A percentile compares a stretch with the other conserved stretches of the same genome.
These are phyloP conservation scores for Epichloe glyceriae DNA, from an alignment of 2,329 filamentous ascomycete species.

Conservation along the genomic window DNA sequence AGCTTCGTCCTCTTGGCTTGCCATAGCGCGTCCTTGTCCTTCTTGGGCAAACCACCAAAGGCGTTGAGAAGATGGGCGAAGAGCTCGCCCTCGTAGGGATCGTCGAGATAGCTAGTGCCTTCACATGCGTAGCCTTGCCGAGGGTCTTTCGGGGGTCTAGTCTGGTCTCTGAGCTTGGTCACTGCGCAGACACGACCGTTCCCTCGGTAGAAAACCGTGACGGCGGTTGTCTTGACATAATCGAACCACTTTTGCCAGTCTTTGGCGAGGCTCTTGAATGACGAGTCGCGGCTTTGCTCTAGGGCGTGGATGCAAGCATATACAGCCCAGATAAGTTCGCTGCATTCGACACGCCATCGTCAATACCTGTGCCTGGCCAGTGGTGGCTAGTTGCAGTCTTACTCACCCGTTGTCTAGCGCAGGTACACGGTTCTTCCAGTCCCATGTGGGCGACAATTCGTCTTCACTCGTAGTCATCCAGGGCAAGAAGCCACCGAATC, in stretches of 20 bases:
- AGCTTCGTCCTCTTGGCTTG: constrained; percentile 24
- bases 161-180: constrained; percentile 22
- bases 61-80: constrained; percentile 28
- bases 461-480: constrained; percentile 22
- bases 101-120: constrained; percentile 20
- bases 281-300: constrained; percentile 14
- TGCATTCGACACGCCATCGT: constrained; percentile 5
- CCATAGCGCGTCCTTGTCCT: constrained; percentile 24
- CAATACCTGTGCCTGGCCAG: not conserved
- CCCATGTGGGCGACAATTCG: constrained; percentile 20
- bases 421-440: constrained; percentile 26
- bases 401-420: constrained; percentile 27
- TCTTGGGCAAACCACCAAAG: constrained; percentile 19
- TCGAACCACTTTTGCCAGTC: constrained; percentile 28
- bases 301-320: constrained; percentile 27
- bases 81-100: constrained; percentile 31
- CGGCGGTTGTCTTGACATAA: constrained; percentile 23
- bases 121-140: constrained; percentile 24
- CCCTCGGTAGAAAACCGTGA: constrained; percentile 24
- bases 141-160: constrained; percentile 15
- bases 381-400: not conserved
- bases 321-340: constrained; percentile 29
- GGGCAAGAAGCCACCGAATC: constrained; percentile 27
- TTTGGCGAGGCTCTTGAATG: constrained; percentile 17
- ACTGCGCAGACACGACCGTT: constrained; percentile 28